A percentile compares a stretch with the other conserved stretches of the same genome.
phyloP scores from a whole-genome alignment of 345 rosid species.

The Citrus cavaleriei region DNA sequence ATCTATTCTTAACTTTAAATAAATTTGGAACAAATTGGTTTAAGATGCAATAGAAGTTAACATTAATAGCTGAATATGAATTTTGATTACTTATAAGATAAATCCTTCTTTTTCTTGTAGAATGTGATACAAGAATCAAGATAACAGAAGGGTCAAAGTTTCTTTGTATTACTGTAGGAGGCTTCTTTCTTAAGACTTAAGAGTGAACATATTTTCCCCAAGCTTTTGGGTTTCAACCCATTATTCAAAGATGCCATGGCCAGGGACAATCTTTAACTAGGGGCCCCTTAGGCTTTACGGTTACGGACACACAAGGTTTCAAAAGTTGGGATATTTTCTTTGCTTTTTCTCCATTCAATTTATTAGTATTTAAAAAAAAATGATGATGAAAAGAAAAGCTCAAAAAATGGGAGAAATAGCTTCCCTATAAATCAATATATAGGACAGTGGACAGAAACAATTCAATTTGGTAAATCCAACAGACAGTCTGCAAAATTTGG shows the following conservation, averaged over 20 bases:
- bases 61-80: too few species aligned
- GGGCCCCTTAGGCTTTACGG: neutral
- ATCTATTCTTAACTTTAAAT: too few species aligned
- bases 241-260: constrained; percentile 11
- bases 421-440: too few species aligned
- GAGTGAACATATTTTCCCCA: neutral
- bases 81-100: neutral
- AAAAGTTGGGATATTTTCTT: neutral
- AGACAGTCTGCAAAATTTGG: neutral
- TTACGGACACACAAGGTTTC: neutral
- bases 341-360: constrained; percentile 3
- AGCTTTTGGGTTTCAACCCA: neutral
- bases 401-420: neutral
- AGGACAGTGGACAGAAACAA: neutral
- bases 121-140: neutral
- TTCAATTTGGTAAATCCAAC: neutral
- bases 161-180: neutral
- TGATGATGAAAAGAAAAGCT: too few species aligned
- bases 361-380: neutral
- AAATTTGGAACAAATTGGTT: too few species aligned
- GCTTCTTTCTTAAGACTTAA: neutral
- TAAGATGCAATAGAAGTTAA: too few species aligned
- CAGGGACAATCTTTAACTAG: neutral
- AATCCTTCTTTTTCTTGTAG: neutral
- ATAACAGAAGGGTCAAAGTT: neutral